Evolutionary conservation across 2,329 filamentous ascomycete genomes (phyloP).

Genomic region (Pseudogymnoascus sp.): DNA sequence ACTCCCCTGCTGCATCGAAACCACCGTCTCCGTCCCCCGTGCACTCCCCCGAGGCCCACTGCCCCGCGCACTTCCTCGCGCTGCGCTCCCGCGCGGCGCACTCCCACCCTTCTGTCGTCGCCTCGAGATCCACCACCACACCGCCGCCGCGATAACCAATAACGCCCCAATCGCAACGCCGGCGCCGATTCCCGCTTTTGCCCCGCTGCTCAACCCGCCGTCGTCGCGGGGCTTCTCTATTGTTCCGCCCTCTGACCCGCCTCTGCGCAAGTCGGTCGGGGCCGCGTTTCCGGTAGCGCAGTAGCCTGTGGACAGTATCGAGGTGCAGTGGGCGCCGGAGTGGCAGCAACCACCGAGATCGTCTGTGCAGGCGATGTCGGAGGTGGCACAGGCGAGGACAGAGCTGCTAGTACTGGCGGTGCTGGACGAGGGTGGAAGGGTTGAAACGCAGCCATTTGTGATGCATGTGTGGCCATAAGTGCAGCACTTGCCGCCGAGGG

Average conservation of each 20-base stretch:
- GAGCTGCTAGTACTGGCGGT: constrained; percentile 27
- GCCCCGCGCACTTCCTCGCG: constrained; percentile 13
- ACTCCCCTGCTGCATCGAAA: constrained; percentile 2
- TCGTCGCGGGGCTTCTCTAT: constrained; percentile 11
- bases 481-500: constrained; percentile 39
- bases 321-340: constrained; percentile 36
- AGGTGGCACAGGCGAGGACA: constrained; percentile 38
- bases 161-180: constrained; percentile 41
- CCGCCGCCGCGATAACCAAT: constrained; percentile 35
- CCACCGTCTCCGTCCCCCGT: constrained; percentile 11
- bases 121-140: constrained; percentile 42
- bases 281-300: constrained; percentile 33
- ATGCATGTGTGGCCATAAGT: constrained; percentile 38
- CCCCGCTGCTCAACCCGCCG: constrained; percentile 38
- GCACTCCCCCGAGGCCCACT: constrained; percentile 17
- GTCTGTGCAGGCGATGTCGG: constrained; percentile 36
- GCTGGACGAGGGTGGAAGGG: constrained; percentile 14
- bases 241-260: constrained; percentile 26
- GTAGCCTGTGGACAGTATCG: constrained; percentile 30
- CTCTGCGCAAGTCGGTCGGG: constrained; percentile 21
- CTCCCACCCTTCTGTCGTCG: constrained; percentile 22
- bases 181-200: constrained; percentile 50
- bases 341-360: constrained; percentile 43
- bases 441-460: constrained; percentile 31
- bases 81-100: constrained; percentile 19